Evolutionary conservation across 2,329 filamentous ascomycete species (phyloP).

Genomic region (Tolypocladium guangdongense): DNA sequence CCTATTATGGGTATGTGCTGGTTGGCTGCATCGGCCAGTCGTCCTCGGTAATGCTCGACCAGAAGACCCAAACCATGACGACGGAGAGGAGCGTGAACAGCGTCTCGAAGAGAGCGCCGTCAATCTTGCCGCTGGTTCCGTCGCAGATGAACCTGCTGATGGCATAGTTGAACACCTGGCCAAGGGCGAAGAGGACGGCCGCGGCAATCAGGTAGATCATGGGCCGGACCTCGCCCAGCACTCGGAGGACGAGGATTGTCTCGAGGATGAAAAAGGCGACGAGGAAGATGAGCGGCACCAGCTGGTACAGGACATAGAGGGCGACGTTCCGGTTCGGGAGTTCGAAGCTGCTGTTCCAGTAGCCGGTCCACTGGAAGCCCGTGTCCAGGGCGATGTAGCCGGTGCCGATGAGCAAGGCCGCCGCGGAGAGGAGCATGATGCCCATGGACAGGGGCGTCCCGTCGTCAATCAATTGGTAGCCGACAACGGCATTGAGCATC

Average conservation of each 20-base stretch:
- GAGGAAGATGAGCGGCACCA: slow-evolving; percentile 81
- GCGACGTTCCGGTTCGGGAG: slow-evolving; percentile 64
- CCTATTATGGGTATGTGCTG: slow-evolving; percentile 26
- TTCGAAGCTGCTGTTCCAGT: slow-evolving; percentile 53
- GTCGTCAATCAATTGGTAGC: slow-evolving; percentile 88
- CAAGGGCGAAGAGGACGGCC: slow-evolving; percentile 73
- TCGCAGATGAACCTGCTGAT: slow-evolving; percentile 85
- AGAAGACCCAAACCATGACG: slow-evolving; percentile 82
- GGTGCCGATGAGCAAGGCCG: slow-evolving; percentile 71
- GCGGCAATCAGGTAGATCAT: slow-evolving; percentile 77
- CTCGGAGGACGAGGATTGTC: slow-evolving; percentile 66
- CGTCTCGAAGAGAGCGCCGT: slow-evolving; percentile 86
- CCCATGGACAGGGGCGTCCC: slow-evolving; percentile 77
- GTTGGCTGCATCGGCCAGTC: slow-evolving; percentile 67
- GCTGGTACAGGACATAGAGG: slow-evolving; percentile 88
- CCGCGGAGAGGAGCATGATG: slow-evolving; percentile 60
- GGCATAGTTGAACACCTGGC: slow-evolving; percentile 93
- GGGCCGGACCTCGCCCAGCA: slow-evolving; percentile 82
- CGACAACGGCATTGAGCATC: slow-evolving; percentile 82
- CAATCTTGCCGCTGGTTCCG: slow-evolving; percentile 74
- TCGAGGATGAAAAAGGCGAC: slow-evolving; percentile 80
- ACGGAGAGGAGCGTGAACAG: slow-evolving; percentile 84
- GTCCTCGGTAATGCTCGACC: slow-evolving; percentile 98
- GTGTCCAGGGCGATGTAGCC: slow-evolving; percentile 95
- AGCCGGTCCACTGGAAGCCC: slow-evolving; percentile 72